phyloP scores from a whole-genome alignment of 805 yeast genomes.

The Candida khao-thaluensis region DNA sequence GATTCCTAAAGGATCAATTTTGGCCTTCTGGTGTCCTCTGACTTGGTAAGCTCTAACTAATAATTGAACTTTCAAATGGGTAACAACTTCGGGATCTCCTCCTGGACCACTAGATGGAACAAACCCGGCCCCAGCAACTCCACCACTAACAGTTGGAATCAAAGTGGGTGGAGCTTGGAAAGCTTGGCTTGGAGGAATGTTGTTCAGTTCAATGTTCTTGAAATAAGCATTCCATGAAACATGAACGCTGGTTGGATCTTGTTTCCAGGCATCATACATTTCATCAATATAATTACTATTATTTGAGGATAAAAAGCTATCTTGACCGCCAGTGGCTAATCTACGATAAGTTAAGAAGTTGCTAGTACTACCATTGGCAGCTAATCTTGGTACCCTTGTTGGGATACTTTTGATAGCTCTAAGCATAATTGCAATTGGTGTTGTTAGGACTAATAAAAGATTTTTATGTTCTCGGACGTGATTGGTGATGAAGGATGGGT shows the following conservation, averaged over 20 bases:
- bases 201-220: conserved; percentile 76
- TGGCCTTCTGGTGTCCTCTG: conserved; percentile 95
- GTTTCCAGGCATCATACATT: conserved; percentile 93
- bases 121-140: conserved; percentile 52
- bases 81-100: conserved; percentile 62
- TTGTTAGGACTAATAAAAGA: background rate
- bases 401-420: conserved; percentile 39
- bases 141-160: conserved; percentile 78
- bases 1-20: conserved; percentile 92
- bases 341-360: background rate
- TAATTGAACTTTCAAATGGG: conserved; percentile 93
- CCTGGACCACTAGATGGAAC: conserved; percentile 50
- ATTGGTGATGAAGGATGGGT: conserved; percentile 13
- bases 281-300: conserved; percentile 94
- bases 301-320: conserved; percentile 77
- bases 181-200: conserved; percentile 70
- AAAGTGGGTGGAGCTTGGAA: conserved; percentile 90
- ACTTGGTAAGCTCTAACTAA: conserved; percentile 98
- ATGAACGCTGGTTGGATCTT: conserved; percentile 89
- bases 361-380: background rate
- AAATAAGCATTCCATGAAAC: conserved; percentile 97
- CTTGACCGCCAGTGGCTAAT: conserved; percentile 33
- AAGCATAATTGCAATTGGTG: conserved; percentile 31
- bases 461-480: conserved; percentile 11
- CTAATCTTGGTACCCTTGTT: conserved; percentile 1